Evolutionary conservation across 1,139 yeast genomes (phyloP).

Genomic region (Nadsonia commutata): DNA sequence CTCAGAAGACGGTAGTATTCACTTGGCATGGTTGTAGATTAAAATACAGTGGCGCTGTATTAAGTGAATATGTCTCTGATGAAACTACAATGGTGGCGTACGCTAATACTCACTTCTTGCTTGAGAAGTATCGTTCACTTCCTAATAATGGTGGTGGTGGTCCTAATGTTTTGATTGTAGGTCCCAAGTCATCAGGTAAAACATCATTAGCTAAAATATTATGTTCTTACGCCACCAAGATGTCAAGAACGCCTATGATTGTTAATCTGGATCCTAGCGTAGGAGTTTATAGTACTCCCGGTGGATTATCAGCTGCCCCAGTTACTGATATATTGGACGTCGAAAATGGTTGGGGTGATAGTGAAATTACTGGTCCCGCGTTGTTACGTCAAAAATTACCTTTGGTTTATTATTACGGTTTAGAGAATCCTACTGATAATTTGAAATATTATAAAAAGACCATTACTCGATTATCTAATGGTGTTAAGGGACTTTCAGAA

Average conservation of each 20-base stretch:
- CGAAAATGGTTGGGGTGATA: conserved; percentile 61
- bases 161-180: conserved; percentile 63
- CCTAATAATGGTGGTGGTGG: conserved; percentile 10
- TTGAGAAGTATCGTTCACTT: conserved; percentile 34
- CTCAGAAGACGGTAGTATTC: conserved; percentile 46
- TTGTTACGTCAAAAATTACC: conserved; percentile 79
- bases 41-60: conserved; percentile 29
- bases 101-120: conserved; percentile 58
- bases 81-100: conserved; percentile 55
- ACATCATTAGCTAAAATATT: conserved; percentile 58
- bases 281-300: conserved; percentile 71
- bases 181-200: conserved; percentile 64
- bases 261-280: conserved; percentile 78
- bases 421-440: conserved; percentile 45
- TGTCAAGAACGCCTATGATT: conserved; percentile 44
- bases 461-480: conserved; percentile 42
- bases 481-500: conserved; percentile 41
- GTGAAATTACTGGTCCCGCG: conserved; percentile 80
- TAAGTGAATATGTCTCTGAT: conserved; percentile 50
- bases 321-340: conserved; percentile 69
- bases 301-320: conserved; percentile 74
- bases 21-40: conserved; percentile 41
- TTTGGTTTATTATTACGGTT: conserved; percentile 65
- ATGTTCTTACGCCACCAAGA: conserved; percentile 61
- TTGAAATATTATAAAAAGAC: conserved; percentile 43